Percentiles rank a stretch among this genome's conserved stretches.
phyloP scores from a whole-genome alignment of 805 yeast genomes.

The Candida michaelii region DNA sequence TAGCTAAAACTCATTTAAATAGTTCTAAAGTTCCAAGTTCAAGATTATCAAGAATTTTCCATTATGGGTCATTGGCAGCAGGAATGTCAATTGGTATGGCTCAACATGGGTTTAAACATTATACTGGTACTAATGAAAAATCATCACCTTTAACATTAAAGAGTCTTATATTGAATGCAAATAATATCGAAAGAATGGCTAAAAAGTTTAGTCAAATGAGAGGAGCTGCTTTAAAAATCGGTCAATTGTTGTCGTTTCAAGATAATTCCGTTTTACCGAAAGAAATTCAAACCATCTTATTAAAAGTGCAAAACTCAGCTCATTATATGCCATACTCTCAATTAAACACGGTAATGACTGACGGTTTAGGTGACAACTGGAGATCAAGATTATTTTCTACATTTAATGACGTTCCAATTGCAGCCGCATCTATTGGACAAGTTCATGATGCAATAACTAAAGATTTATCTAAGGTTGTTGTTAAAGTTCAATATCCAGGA shows the following conservation, averaged over 20 bases:
- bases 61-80: conserved; percentile 90
- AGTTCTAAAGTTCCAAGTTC: conserved; percentile 80
- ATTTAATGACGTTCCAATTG: conserved; percentile 87
- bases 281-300: conserved; percentile 76
- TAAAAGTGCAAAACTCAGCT: conserved; percentile 89
- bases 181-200: conserved; percentile 85
- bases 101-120: conserved; percentile 68
- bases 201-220: conserved; percentile 89
- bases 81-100: conserved; percentile 86
- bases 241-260: conserved; percentile 96
- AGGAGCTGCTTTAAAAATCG: conserved; percentile 97
- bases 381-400: conserved; percentile 58
- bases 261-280: conserved; percentile 81
- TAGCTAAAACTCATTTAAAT: conserved; percentile 26
- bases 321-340: conserved; percentile 96
- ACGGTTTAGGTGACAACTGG: conserved; percentile 83
- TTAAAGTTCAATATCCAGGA: conserved; percentile 96
- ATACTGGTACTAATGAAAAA: conserved; percentile 51
- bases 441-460: conserved; percentile 81
- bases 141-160: conserved; percentile 46
- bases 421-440: conserved; percentile 95
- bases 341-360: conserved; percentile 67
- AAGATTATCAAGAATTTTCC: conserved; percentile 84
- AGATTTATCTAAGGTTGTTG: conserved; percentile 76
- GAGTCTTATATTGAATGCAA: conserved; percentile 68